phyloP scores from a whole-genome alignment of 768 basidiomycete species.

The Mycena capillaripes region DNA sequence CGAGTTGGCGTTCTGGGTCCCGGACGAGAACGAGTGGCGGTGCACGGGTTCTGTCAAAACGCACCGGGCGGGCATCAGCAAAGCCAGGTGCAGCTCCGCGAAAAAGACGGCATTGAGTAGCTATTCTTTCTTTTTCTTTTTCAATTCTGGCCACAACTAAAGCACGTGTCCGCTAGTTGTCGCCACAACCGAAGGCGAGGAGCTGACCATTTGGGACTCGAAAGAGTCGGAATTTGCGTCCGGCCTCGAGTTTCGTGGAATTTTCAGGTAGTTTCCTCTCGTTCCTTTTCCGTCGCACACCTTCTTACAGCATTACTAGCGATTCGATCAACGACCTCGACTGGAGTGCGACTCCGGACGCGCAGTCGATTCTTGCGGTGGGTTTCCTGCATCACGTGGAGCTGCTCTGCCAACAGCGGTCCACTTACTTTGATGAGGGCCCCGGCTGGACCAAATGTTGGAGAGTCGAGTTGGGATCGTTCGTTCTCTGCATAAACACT shows the following conservation, averaged over 20 bases:
- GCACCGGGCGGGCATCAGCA: conserved; percentile 71
- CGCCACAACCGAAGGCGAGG: conserved; percentile 70
- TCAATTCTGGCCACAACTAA: background rate
- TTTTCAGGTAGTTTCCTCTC: conserved; percentile 64
- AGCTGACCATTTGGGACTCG: conserved; percentile 97
- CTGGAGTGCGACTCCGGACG: conserved; percentile 93
- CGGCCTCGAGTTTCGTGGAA: conserved; percentile 82
- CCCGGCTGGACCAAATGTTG: conserved; percentile 84
- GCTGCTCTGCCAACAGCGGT: conserved; percentile 92
- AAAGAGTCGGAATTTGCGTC: conserved; percentile 94
- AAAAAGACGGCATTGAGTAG: conserved; percentile 92
- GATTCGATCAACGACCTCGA: conserved; percentile 87
- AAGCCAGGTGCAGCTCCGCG: conserved; percentile 89
- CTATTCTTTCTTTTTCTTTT: conserved; percentile 39
- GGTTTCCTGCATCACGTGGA: conserved; percentile 86
- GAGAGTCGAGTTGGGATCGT: conserved; percentile 80
- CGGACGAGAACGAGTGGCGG: conserved; percentile 69
- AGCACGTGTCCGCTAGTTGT: conserved; percentile 64
- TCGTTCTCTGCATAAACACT: conserved; percentile 39
- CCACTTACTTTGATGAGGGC: conserved; percentile 90
- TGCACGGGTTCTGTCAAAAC: conserved; percentile 85
- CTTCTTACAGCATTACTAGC: conserved; percentile 36
- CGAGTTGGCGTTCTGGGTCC: conserved; percentile 90
- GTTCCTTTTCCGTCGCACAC: background rate
- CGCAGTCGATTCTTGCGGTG: conserved; percentile 91